Percentiles rank a stretch among this genome's conserved stretches.
phyloP scores from a whole-genome alignment of 352 stramenopile species.

The Phytophthora cajani region DNA sequence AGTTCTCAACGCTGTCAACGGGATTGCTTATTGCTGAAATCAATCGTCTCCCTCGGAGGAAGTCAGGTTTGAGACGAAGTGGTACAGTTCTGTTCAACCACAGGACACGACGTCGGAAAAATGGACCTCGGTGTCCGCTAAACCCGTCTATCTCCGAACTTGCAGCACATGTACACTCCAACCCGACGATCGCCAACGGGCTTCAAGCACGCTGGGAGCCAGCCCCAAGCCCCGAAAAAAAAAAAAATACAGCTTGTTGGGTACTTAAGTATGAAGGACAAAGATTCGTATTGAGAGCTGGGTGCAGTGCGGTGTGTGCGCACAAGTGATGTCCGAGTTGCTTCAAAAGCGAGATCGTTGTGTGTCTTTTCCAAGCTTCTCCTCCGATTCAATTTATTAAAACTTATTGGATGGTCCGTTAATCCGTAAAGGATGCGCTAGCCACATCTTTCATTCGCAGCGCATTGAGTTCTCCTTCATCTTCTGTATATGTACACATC shows the following conservation, averaged over 20 bases:
- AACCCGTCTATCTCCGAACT: background rate
- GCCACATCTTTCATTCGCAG: no score
- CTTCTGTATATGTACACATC: no score
- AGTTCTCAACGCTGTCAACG: no score
- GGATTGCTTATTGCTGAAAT: no score
- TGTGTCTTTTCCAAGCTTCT: no score
- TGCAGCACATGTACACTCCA: background rate
- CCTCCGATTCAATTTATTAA: background rate
- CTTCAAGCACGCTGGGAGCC: background rate
- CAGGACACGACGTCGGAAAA: background rate
- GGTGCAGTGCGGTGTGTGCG: background rate
- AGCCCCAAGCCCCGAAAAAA: background rate
- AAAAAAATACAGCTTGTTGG: background rate
- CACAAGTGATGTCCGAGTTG: background rate
- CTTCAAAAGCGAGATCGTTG: background rate
- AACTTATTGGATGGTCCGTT: no score
- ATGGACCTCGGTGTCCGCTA: background rate
- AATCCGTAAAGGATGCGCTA: no score
- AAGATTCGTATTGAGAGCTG: background rate
- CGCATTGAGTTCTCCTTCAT: no score
- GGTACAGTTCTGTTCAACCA: background rate
- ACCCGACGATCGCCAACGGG: background rate
- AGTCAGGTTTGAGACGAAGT: no score
- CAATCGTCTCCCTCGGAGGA: no score
- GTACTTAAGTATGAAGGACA: background rate